Percentiles rank a stretch among this genome's conserved stretches.
Conservation (phyloP, 2,329 filamentous ascomycete species). For the Diaporthe nobilis region DNA sequence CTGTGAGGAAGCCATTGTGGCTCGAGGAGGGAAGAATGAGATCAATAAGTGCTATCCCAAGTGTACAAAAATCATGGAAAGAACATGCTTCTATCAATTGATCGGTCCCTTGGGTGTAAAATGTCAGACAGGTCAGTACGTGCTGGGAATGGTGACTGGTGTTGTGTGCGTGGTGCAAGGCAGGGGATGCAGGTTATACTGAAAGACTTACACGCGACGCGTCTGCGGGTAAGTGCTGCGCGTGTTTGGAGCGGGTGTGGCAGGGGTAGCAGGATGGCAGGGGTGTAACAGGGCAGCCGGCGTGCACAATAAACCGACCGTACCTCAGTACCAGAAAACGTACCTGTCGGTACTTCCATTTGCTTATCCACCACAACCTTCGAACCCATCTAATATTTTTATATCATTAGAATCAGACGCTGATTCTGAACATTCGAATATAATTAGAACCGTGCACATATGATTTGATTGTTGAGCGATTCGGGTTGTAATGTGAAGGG, state of each 20-base stretch:
- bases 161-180: conserved; percentile 1
- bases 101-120: background rate
- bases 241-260: conserved; percentile 9
- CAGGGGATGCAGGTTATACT: conserved; percentile 22
- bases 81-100: conserved; percentile 27
- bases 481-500: too few relatives aligned
- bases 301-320: too few relatives aligned
- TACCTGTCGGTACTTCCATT: too few relatives aligned
- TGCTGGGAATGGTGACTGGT: background rate
- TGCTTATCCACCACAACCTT: too few relatives aligned
- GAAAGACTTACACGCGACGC: conserved; percentile 33
- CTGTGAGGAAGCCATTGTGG: conserved; percentile 64
- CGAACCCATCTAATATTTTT: too few relatives aligned
- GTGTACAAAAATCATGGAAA: conserved; percentile 4
- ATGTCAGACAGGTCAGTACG: background rate
- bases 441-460: too few relatives aligned
- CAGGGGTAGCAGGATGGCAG: background rate
- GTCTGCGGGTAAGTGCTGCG: conserved; percentile 10
- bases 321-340: too few relatives aligned
- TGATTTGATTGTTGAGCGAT: too few relatives aligned
- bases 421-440: too few relatives aligned
- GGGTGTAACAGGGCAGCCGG: background rate
- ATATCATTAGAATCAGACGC: too few relatives aligned
- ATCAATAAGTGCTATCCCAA: conserved; percentile 4
- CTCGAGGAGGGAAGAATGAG: conserved; percentile 8